A percentile compares a stretch with the other conserved stretches of the same genome.
These are phyloP conservation scores for Aspergillus ochraceoroseus DNA, from an alignment of 2,329 filamentous ascomycete genomes.

Conservation along the genomic window DNA sequence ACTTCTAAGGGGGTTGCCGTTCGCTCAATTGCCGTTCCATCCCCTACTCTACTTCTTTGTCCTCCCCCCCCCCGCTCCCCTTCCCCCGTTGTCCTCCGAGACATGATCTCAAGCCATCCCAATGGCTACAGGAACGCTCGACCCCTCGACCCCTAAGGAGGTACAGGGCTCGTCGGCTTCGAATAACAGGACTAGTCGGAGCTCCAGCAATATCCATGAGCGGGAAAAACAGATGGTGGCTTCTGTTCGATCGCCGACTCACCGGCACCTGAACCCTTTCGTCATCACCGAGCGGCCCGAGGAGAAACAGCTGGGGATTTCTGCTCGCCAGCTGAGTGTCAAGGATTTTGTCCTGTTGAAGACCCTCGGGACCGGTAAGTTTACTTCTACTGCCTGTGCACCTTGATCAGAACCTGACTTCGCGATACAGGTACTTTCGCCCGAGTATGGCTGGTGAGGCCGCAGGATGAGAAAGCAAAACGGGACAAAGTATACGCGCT, in stretches of 20 bases:
- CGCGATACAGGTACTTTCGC: slow-evolving; percentile 47
- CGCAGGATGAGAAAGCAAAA: slow-evolving; percentile 37
- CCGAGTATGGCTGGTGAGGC: slow-evolving; percentile 47
- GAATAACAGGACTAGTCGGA: slow-evolving; percentile 13
- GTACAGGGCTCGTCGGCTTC: slow-evolving; percentile 22
- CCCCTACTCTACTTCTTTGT: neutral
- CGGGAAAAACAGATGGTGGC: slow-evolving; percentile 31
- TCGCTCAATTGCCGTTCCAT: slow-evolving; percentile 17
- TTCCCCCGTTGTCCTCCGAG: slow-evolving; percentile 22
- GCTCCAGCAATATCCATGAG: slow-evolving; percentile 25
- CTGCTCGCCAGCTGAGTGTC: slow-evolving; percentile 37
- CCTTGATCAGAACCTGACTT: slow-evolving; percentile 19
- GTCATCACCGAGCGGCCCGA: slow-evolving; percentile 38
- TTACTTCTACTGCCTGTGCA: slow-evolving; percentile 9
- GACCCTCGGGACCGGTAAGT: slow-evolving; percentile 48
- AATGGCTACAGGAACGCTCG: slow-evolving; percentile 41
- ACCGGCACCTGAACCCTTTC: slow-evolving; percentile 34
- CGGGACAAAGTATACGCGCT: slow-evolving; percentile 45
- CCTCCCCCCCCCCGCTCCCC: slow-evolving; percentile 2
- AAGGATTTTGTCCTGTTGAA: slow-evolving; percentile 47
- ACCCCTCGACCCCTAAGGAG: slow-evolving; percentile 32
- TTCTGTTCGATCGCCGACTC: slow-evolving; percentile 27
- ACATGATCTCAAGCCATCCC: slow-evolving; percentile 33
- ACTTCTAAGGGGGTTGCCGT: slow-evolving; percentile 1
- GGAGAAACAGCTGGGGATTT: slow-evolving; percentile 37